Evolutionary conservation across 1,284 basidiomycete genomes (phyloP).

Genomic region (Rhodotorula sp.): DNA sequence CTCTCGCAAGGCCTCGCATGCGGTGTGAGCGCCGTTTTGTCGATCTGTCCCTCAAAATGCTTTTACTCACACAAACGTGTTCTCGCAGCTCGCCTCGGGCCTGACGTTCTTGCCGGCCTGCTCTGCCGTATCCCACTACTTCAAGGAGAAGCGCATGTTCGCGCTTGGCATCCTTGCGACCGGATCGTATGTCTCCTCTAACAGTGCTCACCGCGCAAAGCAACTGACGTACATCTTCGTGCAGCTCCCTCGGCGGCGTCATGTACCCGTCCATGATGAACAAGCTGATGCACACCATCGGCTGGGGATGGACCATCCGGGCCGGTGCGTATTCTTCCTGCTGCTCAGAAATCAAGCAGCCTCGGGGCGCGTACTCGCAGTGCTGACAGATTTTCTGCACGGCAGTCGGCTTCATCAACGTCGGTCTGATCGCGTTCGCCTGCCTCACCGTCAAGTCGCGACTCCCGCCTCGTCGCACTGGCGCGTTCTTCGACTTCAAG

Average conservation of each 20-base stretch:
- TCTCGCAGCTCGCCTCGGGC: constrained; percentile 28
- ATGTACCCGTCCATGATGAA: constrained; percentile 23
- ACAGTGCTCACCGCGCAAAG: neutral
- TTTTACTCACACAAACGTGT: neutral
- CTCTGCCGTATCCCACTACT: constrained; percentile 40
- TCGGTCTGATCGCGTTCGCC: constrained; percentile 37
- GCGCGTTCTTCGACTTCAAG: constrained; percentile 32
- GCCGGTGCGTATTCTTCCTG: constrained; percentile 14
- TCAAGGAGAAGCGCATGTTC: constrained; percentile 35
- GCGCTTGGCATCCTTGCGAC: constrained; percentile 44
- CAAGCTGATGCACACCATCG: constrained; percentile 34
- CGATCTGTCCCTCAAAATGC: too few species aligned
- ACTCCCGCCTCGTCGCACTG: constrained; percentile 40
- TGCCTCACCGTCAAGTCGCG: constrained; percentile 36
- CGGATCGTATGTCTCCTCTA: constrained; percentile 29
- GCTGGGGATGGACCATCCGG: constrained; percentile 40
- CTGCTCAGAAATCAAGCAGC: neutral
- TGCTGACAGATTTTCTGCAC: neutral
- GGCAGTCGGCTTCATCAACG: constrained; percentile 38
- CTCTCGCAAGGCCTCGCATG: constrained; percentile 38
- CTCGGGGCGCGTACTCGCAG: neutral
- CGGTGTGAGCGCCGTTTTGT: constrained; percentile 11
- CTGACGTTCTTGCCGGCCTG: constrained; percentile 43
- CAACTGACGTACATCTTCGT: too few species aligned
- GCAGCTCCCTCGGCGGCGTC: constrained; percentile 20